These are phyloP conservation scores for Hortaea werneckii DNA, from an alignment of 2,329 filamentous ascomycete genomes.

Conservation along the genomic window DNA sequence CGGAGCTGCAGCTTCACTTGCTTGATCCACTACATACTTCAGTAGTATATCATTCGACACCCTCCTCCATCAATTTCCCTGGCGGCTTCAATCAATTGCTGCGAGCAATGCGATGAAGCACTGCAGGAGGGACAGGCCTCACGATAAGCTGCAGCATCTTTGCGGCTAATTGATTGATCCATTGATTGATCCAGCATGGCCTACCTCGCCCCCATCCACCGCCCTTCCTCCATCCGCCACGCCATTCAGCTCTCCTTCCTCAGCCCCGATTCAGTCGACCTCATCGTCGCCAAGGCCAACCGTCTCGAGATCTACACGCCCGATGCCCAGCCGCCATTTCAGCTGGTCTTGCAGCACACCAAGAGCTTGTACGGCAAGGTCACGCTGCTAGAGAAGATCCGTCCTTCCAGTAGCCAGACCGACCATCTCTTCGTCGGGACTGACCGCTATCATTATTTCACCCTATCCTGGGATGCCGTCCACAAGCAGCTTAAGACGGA, in stretches of 20 bases:
- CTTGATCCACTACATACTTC: no score
- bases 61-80: no score
- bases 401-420: conserved; percentile 60
- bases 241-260: conserved; percentile 73
- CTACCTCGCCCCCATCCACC: conserved; percentile 88
- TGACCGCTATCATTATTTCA: conserved; percentile 83
- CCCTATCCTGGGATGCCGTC: conserved; percentile 65
- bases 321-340: conserved; percentile 40
- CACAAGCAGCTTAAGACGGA: conserved; percentile 44
- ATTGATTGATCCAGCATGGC: conserved; percentile 55
- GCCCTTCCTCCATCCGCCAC: conserved; percentile 82
- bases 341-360: conserved; percentile 56
- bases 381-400: conserved; percentile 71
- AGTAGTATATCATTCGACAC: no score
- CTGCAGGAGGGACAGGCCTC: no score
- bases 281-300: conserved; percentile 81
- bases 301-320: conserved; percentile 70
- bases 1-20: no score
- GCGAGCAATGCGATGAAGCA: no score
- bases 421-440: conserved; percentile 91
- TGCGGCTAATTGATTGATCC: no score
- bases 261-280: conserved; percentile 61
- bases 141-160: no score
- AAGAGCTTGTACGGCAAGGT: conserved; percentile 76
- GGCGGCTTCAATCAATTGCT: no score